Conservation (phyloP, 345 rosid genomes). For the Hibiscus tridactylites region DNA sequence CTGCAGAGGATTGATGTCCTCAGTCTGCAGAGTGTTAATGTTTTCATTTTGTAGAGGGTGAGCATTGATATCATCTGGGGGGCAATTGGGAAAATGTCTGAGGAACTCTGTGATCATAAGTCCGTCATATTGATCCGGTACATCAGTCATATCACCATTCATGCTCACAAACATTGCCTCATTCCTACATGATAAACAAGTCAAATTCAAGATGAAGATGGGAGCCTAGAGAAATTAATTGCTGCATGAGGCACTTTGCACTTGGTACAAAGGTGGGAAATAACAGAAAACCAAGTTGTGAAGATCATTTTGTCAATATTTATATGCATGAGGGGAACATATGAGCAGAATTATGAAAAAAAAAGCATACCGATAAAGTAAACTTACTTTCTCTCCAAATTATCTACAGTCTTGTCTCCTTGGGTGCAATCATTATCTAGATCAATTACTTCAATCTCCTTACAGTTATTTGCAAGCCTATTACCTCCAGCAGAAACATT, state of each 20-base stretch:
- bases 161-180: slow-evolving; percentile 46
- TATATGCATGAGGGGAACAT: neutral
- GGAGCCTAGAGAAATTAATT: neutral
- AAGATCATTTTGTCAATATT: neutral
- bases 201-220: slow-evolving; percentile 9
- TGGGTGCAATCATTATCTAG: slow-evolving; percentile 65
- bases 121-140: slow-evolving; percentile 65
- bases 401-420: slow-evolving; percentile 44
- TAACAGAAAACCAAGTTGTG: slow-evolving; percentile 1
- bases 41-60: slow-evolving; percentile 10
- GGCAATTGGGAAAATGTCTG: slow-evolving; percentile 41
- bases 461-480: slow-evolving; percentile 40
- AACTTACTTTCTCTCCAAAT: slow-evolving; percentile 54
- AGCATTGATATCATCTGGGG: slow-evolving; percentile 25
- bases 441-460: slow-evolving; percentile 84
- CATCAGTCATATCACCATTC: slow-evolving; percentile 44
- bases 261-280: neutral
- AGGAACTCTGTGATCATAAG: slow-evolving; percentile 79
- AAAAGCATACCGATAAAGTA: slow-evolving; percentile 1
- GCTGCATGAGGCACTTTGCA: neutral
- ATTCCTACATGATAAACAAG: slow-evolving; percentile 40
- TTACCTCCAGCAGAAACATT: slow-evolving; percentile 36
- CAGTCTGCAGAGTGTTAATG: slow-evolving; percentile 7
- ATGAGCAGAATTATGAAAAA: neutral
- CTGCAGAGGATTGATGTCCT: slow-evolving; percentile 30